These are phyloP conservation scores for Arthroderma sp. DNA, from an alignment of 2,329 filamentous ascomycete genomes.

Conservation along the genomic window DNA sequence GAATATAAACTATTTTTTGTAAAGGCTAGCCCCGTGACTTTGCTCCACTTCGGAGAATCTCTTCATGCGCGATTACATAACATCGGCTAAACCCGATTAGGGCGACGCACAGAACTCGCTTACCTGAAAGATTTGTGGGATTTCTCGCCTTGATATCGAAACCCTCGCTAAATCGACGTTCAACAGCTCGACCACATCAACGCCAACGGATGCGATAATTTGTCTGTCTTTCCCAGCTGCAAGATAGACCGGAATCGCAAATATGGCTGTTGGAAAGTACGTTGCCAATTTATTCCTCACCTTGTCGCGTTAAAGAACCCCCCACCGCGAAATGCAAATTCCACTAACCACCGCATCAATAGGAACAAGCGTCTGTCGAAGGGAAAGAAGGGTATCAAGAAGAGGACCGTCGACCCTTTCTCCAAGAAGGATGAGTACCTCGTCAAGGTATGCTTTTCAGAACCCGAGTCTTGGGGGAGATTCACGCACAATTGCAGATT, in stretches of 20 bases:
- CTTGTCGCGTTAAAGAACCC: no score
- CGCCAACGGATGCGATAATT: slow-evolving; percentile 28
- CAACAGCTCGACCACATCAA: slow-evolving; percentile 25
- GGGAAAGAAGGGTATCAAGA: slow-evolving; percentile 99
- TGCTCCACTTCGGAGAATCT: no score
- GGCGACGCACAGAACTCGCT: slow-evolving; percentile 22
- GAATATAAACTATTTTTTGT: no score
- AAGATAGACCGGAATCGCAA: slow-evolving; percentile 44
- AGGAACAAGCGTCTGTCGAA: slow-evolving; percentile 99
- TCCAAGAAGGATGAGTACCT: slow-evolving; percentile 98
- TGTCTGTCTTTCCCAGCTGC: slow-evolving; percentile 29
- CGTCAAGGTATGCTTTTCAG: slow-evolving; percentile 57
- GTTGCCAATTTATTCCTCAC: slow-evolving; percentile 16
- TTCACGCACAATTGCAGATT: background rate
- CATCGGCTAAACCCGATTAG: background rate
- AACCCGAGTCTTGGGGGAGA: background rate
- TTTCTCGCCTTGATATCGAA: slow-evolving; percentile 26
- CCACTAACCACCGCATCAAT: slow-evolving; percentile 6
- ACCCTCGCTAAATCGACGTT: slow-evolving; percentile 21
- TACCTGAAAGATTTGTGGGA: slow-evolving; percentile 34
- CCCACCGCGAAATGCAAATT: slow-evolving; percentile 2
- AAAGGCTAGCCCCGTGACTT: no score
- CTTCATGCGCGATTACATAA: slow-evolving; percentile 4
- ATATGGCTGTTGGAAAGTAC: slow-evolving; percentile 73
- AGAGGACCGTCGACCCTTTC: slow-evolving; percentile 97